These are phyloP conservation scores for Pterula multifida DNA, from an alignment of 1,284 basidiomycete genomes.

Conservation along the genomic window DNA sequence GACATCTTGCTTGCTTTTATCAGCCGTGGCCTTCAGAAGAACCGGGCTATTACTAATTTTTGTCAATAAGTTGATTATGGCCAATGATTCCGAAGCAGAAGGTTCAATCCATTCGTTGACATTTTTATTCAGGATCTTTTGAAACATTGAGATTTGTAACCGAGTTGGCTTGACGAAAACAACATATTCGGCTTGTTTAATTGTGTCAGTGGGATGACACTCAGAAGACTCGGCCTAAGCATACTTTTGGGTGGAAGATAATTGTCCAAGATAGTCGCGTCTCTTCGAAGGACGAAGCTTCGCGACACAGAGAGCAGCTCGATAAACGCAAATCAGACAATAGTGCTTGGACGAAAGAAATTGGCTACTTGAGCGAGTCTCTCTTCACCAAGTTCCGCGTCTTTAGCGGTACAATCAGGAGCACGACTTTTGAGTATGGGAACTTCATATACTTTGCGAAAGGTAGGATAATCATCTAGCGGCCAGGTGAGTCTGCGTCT, in stretches of 20 bases:
- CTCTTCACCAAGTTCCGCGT: slow-evolving; percentile 65
- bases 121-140: slow-evolving; percentile 60
- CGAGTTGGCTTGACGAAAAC: slow-evolving; percentile 80
- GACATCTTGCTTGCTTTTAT: slow-evolving; percentile 37
- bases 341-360: slow-evolving; percentile 1
- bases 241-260: slow-evolving; percentile 87
- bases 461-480: slow-evolving; percentile 60
- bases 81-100: slow-evolving; percentile 71
- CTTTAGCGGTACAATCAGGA: slow-evolving; percentile 61
- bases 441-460: slow-evolving; percentile 75
- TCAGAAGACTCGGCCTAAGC: slow-evolving; percentile 15
- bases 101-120: slow-evolving; percentile 54
- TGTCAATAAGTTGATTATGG: slow-evolving; percentile 68
- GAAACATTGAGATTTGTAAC: slow-evolving; percentile 76
- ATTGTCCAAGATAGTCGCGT: slow-evolving; percentile 69
- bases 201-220: slow-evolving; percentile 6
- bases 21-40: slow-evolving; percentile 63
- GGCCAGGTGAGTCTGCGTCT: slow-evolving; percentile 1
- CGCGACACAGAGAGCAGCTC: slow-evolving; percentile 71
- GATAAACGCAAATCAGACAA: slow-evolving; percentile 4
- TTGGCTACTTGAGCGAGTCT: slow-evolving; percentile 54
- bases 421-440: slow-evolving; percentile 85
- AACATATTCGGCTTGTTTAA: slow-evolving; percentile 77
- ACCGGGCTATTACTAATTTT: slow-evolving; percentile 94
- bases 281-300: slow-evolving; percentile 86